phyloP scores from a whole-genome alignment of 495 filamentous ascomycete genomes.

The Trypethelium eluteriae region DNA sequence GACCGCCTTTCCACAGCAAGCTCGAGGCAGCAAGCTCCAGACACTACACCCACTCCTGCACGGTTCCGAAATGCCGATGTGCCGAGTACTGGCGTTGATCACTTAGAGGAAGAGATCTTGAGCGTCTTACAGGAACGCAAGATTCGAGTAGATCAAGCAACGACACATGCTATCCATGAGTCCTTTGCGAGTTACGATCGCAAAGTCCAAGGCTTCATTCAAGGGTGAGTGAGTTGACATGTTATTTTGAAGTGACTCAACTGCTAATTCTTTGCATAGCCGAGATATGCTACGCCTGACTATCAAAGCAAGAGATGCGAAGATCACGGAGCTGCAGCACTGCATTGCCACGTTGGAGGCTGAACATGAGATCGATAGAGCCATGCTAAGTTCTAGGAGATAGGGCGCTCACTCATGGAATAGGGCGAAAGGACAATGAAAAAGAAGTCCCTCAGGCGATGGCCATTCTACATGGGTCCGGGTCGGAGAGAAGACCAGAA shows the following conservation, averaged over 20 bases:
- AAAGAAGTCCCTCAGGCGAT: not conserved
- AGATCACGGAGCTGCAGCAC: constrained; percentile 46
- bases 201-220: constrained; percentile 48
- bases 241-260: not conserved
- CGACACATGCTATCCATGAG: constrained; percentile 12
- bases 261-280: not conserved
- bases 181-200: constrained; percentile 51
- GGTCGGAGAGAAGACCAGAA: too few species aligned
- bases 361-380: constrained; percentile 46
- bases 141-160: constrained; percentile 14
- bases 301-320: constrained; percentile 54
- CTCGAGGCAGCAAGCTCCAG: constrained; percentile 7
- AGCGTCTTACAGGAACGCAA: constrained; percentile 2
- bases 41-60: constrained; percentile 7
- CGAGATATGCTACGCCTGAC: constrained; percentile 55
- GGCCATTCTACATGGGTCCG: not conserved
- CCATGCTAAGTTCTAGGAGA: constrained; percentile 15
- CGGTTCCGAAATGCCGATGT: constrained; percentile 2
- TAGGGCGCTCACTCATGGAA: constrained; percentile 13
- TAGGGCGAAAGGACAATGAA: constrained; percentile 17
- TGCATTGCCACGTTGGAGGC: constrained; percentile 45
- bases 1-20: not conserved
- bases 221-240: constrained; percentile 30
- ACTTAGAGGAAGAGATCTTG: constrained; percentile 3
- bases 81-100: not conserved